Conservation (phyloP, 2,329 filamentous ascomycete species). For the Sporothrix sp. region DNA sequence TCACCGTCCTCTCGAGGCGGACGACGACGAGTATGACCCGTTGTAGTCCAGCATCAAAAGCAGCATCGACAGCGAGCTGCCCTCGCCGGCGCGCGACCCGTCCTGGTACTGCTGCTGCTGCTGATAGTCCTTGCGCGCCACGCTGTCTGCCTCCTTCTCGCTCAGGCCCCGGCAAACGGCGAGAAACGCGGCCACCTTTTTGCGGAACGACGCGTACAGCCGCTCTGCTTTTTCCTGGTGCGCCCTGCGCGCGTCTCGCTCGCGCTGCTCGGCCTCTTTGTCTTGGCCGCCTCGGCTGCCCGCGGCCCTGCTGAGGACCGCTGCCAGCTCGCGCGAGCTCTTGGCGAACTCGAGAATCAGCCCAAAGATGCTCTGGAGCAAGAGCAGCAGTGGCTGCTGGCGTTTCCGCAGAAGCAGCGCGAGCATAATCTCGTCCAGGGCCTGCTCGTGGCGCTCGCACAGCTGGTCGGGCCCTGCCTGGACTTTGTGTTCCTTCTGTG, state of each 20-base stretch:
- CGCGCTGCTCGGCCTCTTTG: neutral
- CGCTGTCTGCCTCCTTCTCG: constrained; percentile 48
- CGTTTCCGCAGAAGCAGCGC: constrained; percentile 63
- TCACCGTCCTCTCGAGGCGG: neutral
- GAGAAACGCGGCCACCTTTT: constrained; percentile 65
- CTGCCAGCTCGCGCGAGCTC: constrained; percentile 30
- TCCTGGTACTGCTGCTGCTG: constrained; percentile 10
- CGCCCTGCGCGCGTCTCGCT: constrained; percentile 18
- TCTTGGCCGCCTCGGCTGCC: constrained; percentile 6
- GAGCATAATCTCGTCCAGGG: constrained; percentile 66
- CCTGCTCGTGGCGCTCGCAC: constrained; percentile 58
- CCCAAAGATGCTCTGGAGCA: constrained; percentile 69
- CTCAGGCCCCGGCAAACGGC: constrained; percentile 58
- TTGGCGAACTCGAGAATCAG: constrained; percentile 64
- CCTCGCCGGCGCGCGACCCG: constrained; percentile 14
- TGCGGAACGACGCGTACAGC: constrained; percentile 57
- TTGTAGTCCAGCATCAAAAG: constrained; percentile 25
- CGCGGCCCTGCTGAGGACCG: no score
- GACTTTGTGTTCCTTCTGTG: neutral
- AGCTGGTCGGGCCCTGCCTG: constrained; percentile 54
- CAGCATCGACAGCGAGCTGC: constrained; percentile 20
- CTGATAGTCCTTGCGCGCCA: constrained; percentile 19
- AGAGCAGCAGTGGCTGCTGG: constrained; percentile 60
- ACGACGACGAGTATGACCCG: constrained; percentile 9
- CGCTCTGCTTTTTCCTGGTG: constrained; percentile 22